phyloP scores from a whole-genome alignment of 352 stramenopile species.

The Phytophthora multivora region DNA sequence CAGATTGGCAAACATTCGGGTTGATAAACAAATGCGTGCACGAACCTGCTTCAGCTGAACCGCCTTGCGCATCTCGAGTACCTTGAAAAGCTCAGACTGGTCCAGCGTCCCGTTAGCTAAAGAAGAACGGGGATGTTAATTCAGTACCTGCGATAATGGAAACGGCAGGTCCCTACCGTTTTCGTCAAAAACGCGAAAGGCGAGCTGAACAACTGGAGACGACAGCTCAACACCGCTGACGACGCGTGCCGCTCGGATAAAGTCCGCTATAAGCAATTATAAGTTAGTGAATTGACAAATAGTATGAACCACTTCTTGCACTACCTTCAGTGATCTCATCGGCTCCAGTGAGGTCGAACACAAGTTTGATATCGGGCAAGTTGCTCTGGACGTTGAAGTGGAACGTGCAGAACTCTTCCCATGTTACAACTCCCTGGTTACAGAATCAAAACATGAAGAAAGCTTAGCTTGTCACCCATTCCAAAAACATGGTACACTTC shows the following conservation, averaged over 20 bases:
- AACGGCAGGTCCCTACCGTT: conserved; percentile 40
- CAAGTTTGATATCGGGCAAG: conserved; percentile 73
- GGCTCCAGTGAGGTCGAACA: conserved; percentile 65
- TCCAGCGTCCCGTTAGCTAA: conserved; percentile 71
- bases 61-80: conserved; percentile 65
- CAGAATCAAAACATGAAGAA: not conserved
- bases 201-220: conserved; percentile 71
- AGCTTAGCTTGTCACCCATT: not conserved
- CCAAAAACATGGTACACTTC: not conserved
- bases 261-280: conserved; percentile 43
- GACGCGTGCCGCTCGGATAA: conserved; percentile 67
- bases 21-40: not conserved
- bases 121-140: not conserved
- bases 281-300: not conserved
- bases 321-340: conserved; percentile 75
- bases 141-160: not conserved
- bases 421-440: conserved; percentile 58
- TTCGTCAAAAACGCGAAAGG: conserved; percentile 77
- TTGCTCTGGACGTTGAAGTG: conserved; percentile 77
- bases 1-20: not conserved
- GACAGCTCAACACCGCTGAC: conserved; percentile 71
- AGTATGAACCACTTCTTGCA: no score
- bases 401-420: conserved; percentile 77
- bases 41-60: conserved; percentile 57
- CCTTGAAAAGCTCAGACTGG: conserved; percentile 67